Conservation (phyloP, 768 basidiomycete genomes). For the Rhodotorula paludigena region DNA sequence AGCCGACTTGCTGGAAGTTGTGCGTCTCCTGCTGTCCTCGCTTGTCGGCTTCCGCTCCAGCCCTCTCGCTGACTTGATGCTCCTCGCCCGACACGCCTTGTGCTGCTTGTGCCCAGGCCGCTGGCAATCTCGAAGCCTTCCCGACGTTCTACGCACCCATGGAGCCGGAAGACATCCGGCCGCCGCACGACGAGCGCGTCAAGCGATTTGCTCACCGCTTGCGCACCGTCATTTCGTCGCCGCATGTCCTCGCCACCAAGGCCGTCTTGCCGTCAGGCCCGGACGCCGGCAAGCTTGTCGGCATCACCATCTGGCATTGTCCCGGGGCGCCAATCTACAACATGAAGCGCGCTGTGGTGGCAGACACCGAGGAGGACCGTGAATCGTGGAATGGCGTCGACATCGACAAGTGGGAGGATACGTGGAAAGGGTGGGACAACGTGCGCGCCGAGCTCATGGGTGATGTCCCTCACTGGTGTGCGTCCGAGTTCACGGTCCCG, state of each 20-base stretch:
- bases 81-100: neutral
- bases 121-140: conserved; percentile 13
- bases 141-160: conserved; percentile 10
- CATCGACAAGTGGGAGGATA: neutral
- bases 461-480: conserved; percentile 22
- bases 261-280: conserved; percentile 13
- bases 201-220: conserved; percentile 17
- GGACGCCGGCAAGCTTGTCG: conserved; percentile 10
- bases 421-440: conserved; percentile 26
- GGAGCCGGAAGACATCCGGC: neutral
- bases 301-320: conserved; percentile 16
- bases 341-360: conserved; percentile 4
- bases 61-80: neutral
- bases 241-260: conserved; percentile 5
- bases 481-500: neutral
- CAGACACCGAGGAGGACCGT: conserved; percentile 5
- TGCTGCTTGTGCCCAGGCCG: conserved; percentile 9
- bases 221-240: neutral
- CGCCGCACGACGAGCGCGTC: conserved; percentile 19
- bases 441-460: conserved; percentile 9
- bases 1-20: conserved; percentile 4
- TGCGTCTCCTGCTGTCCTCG: neutral
- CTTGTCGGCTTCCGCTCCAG: neutral
- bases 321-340: conserved; percentile 4
- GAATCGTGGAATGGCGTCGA: conserved; percentile 5